Evolutionary conservation across 2,329 filamentous ascomycete genomes (phyloP), one percentile per base, ranked within the genome.

Genomic region (Talaromyces sp.): DNA sequence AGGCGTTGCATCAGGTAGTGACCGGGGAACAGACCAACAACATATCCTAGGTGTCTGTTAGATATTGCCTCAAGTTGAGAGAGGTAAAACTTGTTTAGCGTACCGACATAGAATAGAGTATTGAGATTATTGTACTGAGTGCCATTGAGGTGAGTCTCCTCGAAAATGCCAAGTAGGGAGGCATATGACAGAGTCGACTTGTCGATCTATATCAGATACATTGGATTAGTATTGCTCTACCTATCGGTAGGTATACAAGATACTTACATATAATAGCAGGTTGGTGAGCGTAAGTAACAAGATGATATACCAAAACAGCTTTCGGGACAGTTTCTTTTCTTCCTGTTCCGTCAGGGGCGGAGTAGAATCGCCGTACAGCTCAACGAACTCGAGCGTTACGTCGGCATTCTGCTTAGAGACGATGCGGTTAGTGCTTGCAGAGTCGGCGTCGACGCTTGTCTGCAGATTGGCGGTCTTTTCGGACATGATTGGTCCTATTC

Each of bases 21-120:
- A 1, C 74, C 74, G 0, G 75, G 75, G 61, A 67, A 67, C 52
- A 75, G 71, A 2, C 68, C 71, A 1, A 69, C 66, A 21, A 76
- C 61, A 41, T 76, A 77, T 0, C 73, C 73, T 72, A 28, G 21
- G 15, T 17, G 21, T 41, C 17, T 2, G 39, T 41, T 7, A 41
- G 39, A 22, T 6, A 13, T 13, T 41, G 10, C 2, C n/a, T 11
- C 6, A 5, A 15, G 2, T 11, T 11, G 4, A 41, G 17, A 43
- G 22, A 7, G 37, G 13, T n/a, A n/a, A 40, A 5, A n/a, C 10
- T 8, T 22, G 7, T 2, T 3, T 19, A 33, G 54, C 66, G 17
- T 62, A 75, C 74, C 74, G 40, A 74, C 72, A 37, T 76, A 77
- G 59, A 76, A 77, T 31, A 77, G 68, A 2, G 73, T 76, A 59